phyloP scores from a whole-genome alignment of 129 eudicot species.

The Solidago caesia region DNA sequence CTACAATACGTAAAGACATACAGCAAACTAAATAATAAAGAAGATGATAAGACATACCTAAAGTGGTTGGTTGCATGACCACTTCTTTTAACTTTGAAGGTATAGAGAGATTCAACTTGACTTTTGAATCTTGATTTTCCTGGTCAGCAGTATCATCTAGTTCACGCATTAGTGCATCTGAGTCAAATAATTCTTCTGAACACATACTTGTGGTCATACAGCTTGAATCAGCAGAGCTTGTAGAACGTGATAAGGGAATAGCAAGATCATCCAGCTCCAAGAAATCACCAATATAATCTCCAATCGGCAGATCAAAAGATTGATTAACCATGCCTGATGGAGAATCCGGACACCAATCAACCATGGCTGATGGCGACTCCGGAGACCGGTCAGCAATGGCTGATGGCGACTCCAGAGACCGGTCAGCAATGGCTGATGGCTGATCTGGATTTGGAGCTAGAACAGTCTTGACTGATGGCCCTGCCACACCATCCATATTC shows the following conservation, averaged over 20 bases:
- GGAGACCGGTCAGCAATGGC: not conserved
- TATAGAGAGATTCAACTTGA: conserved; percentile 35
- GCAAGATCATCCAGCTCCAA: conserved; percentile 70
- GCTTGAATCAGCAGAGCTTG: conserved; percentile 69
- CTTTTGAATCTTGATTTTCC: conserved; percentile 33
- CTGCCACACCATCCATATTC: conserved; percentile 23
- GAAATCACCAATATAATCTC: conserved; percentile 46
- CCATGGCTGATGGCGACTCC: conserved; percentile 9
- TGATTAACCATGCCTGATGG: conserved; percentile 3
- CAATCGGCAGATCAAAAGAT: conserved; percentile 4
- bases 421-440: conserved; percentile 10
- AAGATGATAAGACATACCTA: conserved; percentile 41
- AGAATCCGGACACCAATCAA: conserved; percentile 9
- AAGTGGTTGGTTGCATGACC: conserved; percentile 44
- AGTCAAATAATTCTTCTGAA: conserved; percentile 69
- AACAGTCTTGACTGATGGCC: conserved; percentile 18
- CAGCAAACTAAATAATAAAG: not conserved
- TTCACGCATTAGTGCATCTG: conserved; percentile 49
- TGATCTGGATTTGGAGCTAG: conserved; percentile 8
- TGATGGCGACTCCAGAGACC: not conserved
- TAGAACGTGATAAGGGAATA: conserved; percentile 39
- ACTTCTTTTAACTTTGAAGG: conserved; percentile 40
- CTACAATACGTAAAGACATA: not conserved
- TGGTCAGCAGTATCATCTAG: conserved; percentile 37
- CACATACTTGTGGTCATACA: conserved; percentile 40